These are phyloP conservation scores for Fusarium sp. DNA, from an alignment of 2,329 filamentous ascomycete genomes.

Conservation along the genomic window DNA sequence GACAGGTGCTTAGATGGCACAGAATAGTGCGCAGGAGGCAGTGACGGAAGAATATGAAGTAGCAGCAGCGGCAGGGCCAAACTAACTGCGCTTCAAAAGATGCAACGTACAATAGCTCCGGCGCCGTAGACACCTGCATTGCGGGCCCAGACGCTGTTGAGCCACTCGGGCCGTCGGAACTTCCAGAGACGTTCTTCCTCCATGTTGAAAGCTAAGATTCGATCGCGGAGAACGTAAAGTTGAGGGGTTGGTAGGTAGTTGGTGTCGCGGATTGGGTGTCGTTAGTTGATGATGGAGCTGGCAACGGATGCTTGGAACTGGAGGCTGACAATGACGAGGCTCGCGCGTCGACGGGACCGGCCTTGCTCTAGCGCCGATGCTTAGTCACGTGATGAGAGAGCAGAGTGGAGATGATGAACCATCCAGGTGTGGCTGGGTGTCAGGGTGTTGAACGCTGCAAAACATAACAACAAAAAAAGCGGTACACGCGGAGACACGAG, in stretches of 20 bases:
- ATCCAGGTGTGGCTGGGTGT: slow-evolving; percentile 26
- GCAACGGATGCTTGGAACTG: slow-evolving; percentile 31
- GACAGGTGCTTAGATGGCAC: background rate
- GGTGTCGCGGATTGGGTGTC: slow-evolving; percentile 2
- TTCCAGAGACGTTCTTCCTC: slow-evolving; percentile 75
- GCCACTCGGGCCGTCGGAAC: slow-evolving; percentile 73
- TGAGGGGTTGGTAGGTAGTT: background rate
- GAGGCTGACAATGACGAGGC: slow-evolving; percentile 47
- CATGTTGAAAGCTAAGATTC: slow-evolving; percentile 54
- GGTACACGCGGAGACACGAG: slow-evolving; percentile 31
- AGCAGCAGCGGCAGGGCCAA: background rate
- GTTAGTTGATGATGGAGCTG: slow-evolving; percentile 27
- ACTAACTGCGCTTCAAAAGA: background rate
- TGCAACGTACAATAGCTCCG: slow-evolving; percentile 68
- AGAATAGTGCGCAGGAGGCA: background rate
- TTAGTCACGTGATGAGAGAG: slow-evolving; percentile 27
- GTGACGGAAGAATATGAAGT: background rate
- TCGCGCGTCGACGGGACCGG: slow-evolving; percentile 27
- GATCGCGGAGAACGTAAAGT: background rate
- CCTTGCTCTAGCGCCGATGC: slow-evolving; percentile 27
- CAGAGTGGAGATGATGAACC: slow-evolving; percentile 7
- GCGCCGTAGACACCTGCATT: slow-evolving; percentile 72
- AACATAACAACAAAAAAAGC: slow-evolving; percentile 32
- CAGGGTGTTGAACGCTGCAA: slow-evolving; percentile 26
- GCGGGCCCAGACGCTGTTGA: slow-evolving; percentile 71